Percentiles rank a stretch among this genome's conserved stretches.
Conservation (phyloP, 805 yeast species). For the Helenozyma baotianmanensis region DNA sequence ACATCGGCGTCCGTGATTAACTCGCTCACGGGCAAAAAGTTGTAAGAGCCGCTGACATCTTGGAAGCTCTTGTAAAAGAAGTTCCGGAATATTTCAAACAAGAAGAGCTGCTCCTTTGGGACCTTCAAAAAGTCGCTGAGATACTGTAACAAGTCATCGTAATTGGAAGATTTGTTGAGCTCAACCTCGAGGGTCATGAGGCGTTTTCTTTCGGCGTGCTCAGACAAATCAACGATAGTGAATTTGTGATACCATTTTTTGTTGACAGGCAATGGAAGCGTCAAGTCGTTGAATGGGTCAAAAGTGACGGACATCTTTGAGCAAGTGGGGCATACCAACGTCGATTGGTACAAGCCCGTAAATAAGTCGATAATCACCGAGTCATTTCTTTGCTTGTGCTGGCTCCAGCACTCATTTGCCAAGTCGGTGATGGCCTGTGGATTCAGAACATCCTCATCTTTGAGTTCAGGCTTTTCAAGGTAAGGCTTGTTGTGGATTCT, state of each 20-base stretch:
- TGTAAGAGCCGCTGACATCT: conserved; percentile 46
- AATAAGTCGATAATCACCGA: conserved; percentile 82
- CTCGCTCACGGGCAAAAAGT: conserved; percentile 62
- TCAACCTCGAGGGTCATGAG: conserved; percentile 61
- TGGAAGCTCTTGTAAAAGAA: conserved; percentile 70
- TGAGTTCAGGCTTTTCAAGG: conserved; percentile 79
- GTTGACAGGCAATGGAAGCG: conserved; percentile 80
- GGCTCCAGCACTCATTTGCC: conserved; percentile 76
- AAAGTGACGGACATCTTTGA: conserved; percentile 76
- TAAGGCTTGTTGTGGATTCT: conserved; percentile 79
- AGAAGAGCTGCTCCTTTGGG: conserved; percentile 21
- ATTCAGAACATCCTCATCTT: conserved; percentile 57
- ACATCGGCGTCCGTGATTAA: conserved; percentile 60
- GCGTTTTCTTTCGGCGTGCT: conserved; percentile 36
- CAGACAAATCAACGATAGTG: conserved; percentile 51
- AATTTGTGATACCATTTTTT: conserved; percentile 68
- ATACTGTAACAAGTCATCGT: conserved; percentile 57
- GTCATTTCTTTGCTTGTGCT: conserved; percentile 75
- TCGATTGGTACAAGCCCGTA: conserved; percentile 87
- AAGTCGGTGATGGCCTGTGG: conserved; percentile 49
- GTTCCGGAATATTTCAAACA: conserved; percentile 49
- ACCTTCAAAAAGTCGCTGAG: conserved; percentile 46
- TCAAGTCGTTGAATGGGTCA: conserved; percentile 89
- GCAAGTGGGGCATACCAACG: conserved; percentile 85
- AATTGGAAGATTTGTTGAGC: conserved; percentile 59